These are phyloP conservation scores for Magnaporthiopsis rhizophila DNA, from an alignment of 2,329 filamentous ascomycete species.

Conservation along the genomic window DNA sequence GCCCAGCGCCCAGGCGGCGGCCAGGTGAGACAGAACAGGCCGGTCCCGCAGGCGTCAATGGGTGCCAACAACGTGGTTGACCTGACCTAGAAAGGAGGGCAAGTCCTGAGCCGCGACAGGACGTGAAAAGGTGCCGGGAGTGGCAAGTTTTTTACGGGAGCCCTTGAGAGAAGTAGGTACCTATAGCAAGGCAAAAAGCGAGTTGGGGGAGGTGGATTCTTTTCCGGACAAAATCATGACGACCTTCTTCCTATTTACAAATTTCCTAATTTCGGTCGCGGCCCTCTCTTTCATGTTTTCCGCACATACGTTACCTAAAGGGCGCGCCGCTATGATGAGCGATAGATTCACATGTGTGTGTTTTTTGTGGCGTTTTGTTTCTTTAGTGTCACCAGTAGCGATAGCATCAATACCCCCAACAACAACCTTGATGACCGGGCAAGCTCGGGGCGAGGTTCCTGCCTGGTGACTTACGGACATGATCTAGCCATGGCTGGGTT, in stretches of 20 bases:
- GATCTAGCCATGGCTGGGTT: too few relatives aligned
- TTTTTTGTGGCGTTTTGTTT: background rate
- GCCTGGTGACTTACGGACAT: too few relatives aligned
- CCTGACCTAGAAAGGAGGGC: background rate
- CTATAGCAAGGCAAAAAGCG: background rate
- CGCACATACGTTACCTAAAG: background rate
- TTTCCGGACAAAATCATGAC: background rate
- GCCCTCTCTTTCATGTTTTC: background rate
- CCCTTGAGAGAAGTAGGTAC: background rate
- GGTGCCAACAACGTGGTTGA: slow-evolving; percentile 2
- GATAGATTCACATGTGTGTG: background rate
- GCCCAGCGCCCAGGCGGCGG: background rate
- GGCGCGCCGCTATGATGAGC: background rate
- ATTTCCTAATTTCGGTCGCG: background rate
- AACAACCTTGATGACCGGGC: background rate
- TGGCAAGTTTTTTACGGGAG: background rate
- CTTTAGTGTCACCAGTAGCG: background rate
- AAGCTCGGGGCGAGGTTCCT: too few relatives aligned
- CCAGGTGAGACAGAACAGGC: slow-evolving; percentile 6
- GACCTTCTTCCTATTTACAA: background rate
- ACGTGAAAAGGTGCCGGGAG: background rate
- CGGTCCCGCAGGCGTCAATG: slow-evolving; percentile 3
- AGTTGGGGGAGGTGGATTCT: background rate
- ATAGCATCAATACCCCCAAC: background rate
- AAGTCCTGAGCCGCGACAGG: background rate